Conservation (phyloP, 129 eudicot species). For the Flaveria ramosissima region DNA sequence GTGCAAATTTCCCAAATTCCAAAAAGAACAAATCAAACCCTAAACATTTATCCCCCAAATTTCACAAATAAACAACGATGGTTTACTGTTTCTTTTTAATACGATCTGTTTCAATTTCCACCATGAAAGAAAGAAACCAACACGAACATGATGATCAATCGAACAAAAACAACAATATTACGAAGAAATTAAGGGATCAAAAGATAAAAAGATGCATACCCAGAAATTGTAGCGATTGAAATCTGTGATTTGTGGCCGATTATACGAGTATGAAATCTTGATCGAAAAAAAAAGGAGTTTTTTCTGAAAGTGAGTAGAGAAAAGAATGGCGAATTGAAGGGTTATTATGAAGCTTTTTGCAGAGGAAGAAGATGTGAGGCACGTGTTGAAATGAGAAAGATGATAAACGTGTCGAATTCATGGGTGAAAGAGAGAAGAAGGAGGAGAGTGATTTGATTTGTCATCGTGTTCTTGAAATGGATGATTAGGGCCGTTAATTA, state of each 20-base stretch:
- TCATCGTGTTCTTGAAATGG: neutral
- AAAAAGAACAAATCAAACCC: conserved; percentile 20
- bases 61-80: neutral
- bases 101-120: too few species aligned
- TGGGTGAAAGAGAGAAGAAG: too few species aligned
- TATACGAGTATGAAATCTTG: neutral
- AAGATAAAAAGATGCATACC: conserved; percentile 29
- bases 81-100: too few species aligned
- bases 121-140: too few species aligned
- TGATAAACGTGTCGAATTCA: conserved; percentile 17
- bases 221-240: neutral
- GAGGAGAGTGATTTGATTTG: neutral
- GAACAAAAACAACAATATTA: neutral
- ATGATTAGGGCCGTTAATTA: too few species aligned
- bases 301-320: conserved; percentile 15
- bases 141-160: neutral
- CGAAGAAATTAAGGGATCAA: neutral
- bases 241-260: neutral
- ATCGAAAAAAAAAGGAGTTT: neutral
- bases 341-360: conserved; percentile 2
- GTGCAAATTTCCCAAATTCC: too few species aligned
- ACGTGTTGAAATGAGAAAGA: conserved; percentile 8
- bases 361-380: neutral
- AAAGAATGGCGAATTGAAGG: conserved; percentile 33
- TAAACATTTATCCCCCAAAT: neutral